Conservation (phyloP, 164 flowering plant species). For the Umbellularia californica region DNA sequence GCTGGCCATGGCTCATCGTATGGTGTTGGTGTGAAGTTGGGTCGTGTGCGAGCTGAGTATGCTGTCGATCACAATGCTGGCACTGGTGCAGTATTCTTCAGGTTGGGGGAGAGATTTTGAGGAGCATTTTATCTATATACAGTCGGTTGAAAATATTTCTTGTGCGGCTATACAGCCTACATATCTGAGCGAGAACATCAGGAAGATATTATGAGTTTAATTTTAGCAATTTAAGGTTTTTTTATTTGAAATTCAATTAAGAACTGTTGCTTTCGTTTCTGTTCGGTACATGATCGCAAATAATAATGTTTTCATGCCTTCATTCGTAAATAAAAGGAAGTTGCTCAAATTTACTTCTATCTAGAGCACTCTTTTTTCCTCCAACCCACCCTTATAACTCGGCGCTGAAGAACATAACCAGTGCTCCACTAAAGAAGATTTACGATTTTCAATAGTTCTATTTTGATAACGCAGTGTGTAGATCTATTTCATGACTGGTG, state of each 20-base stretch:
- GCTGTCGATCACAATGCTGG: slow-evolving; percentile 98
- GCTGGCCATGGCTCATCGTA: slow-evolving; percentile 93
- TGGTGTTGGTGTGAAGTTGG: slow-evolving; percentile 84
- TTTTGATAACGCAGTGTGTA: too few relatives aligned
- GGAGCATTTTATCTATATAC: neutral
- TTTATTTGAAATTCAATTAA: too few relatives aligned
- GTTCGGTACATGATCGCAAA: neutral
- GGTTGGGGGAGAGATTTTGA: slow-evolving; percentile 95
- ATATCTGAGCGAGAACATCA: neutral
- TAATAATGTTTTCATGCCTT: neutral
- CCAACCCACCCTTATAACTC: too few relatives aligned
- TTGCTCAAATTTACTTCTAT: neutral
- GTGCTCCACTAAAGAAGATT: too few relatives aligned
- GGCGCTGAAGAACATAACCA: too few relatives aligned
- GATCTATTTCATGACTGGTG: too few relatives aligned
- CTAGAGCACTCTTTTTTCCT: too few relatives aligned
- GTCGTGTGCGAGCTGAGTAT: slow-evolving; percentile 90
- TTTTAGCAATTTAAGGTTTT: neutral
- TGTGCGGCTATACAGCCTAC: neutral
- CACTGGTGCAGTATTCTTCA: slow-evolving; percentile 86
- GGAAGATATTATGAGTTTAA: neutral
- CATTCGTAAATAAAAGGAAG: neutral
- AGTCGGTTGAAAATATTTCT: neutral
- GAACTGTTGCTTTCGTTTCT: neutral
- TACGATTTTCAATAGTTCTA: too few relatives aligned